phyloP scores from a whole-genome alignment of 148 eudicot species.

The Amaranthus cruentus region DNA sequence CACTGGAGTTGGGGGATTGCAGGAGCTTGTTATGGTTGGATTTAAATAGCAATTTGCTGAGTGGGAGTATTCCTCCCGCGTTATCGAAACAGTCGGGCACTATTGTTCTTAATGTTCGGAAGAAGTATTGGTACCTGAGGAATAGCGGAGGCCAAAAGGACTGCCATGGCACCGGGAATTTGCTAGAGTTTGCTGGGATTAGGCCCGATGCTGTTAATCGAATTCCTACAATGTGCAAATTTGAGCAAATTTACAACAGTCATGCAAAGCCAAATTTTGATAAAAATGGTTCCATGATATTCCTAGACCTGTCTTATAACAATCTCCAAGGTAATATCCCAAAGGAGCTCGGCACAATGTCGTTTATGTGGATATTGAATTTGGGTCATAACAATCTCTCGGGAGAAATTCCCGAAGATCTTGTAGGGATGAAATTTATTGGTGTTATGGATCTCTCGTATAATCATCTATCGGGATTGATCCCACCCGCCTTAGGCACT shows the following conservation, averaged over 20 bases:
- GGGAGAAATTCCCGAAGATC: constrained; percentile 67
- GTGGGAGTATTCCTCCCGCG: constrained; percentile 63
- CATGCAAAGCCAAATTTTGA: constrained; percentile 67
- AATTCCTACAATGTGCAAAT: constrained; percentile 54
- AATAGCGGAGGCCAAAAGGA: constrained; percentile 57
- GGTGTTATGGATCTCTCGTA: constrained; percentile 64
- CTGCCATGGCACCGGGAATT: constrained; percentile 87
- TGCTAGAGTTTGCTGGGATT: constrained; percentile 79
- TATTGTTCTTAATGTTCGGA: constrained; percentile 50
- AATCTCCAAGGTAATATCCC: constrained; percentile 66
- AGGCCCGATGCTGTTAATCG: constrained; percentile 45
- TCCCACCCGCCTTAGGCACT: constrained; percentile 48
- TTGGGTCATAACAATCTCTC: constrained; percentile 75
- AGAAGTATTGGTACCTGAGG: constrained; percentile 59
- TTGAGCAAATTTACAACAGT: constrained; percentile 57
- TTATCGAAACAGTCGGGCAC: constrained; percentile 72
- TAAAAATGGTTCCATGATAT: constrained; percentile 77
- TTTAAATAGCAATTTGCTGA: constrained; percentile 61
- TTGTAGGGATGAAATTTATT: constrained; percentile 48
- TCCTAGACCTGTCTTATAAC: constrained; percentile 68
- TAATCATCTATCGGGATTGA: constrained; percentile 60
- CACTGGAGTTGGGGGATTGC: constrained; percentile 68
- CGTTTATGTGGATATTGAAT: constrained; percentile 53
- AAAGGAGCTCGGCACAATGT: constrained; percentile 66
- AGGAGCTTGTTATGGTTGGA: constrained; percentile 77